Evolutionary conservation across 2,329 filamentous ascomycete species (phyloP).

Genomic region (Colletotrichum graminicola): DNA sequence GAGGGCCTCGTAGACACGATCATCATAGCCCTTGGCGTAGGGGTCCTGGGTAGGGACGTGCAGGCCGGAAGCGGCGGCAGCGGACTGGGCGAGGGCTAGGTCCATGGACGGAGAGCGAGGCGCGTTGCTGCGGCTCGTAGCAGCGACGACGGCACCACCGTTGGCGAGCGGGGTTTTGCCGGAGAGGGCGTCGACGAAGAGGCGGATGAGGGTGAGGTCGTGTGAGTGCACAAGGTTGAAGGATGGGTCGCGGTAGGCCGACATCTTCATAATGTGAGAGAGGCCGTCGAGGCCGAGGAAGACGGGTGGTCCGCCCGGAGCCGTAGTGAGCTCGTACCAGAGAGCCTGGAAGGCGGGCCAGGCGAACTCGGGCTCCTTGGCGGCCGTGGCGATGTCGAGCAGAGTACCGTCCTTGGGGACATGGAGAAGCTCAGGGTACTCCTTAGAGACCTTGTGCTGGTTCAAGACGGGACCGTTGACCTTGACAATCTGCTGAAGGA

Average conservation of each 20-base stretch:
- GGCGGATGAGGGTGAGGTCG: slow-evolving; percentile 80
- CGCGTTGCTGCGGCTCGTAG: slow-evolving; percentile 79
- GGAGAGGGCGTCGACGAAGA: slow-evolving; percentile 80
- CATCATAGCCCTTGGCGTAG: slow-evolving; percentile 68
- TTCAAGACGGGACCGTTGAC: slow-evolving; percentile 78
- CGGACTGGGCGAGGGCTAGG: slow-evolving; percentile 71
- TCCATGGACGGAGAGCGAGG: slow-evolving; percentile 75
- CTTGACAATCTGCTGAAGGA: slow-evolving; percentile 79
- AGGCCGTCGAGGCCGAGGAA: slow-evolving; percentile 85
- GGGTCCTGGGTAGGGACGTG: slow-evolving; percentile 61
- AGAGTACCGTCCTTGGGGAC: slow-evolving; percentile 74
- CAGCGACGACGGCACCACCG: slow-evolving; percentile 83
- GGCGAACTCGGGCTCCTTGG: slow-evolving; percentile 80
- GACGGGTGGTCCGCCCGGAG: slow-evolving; percentile 67
- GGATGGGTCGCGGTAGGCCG: slow-evolving; percentile 79
- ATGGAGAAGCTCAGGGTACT: slow-evolving; percentile 65
- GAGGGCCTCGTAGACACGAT: slow-evolving; percentile 66
- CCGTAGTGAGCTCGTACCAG: slow-evolving; percentile 78
- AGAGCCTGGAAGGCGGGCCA: slow-evolving; percentile 86
- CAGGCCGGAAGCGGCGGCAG: slow-evolving; percentile 56
- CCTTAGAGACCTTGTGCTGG: slow-evolving; percentile 58
- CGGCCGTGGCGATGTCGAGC: slow-evolving; percentile 75
- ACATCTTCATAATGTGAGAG: slow-evolving; percentile 82
- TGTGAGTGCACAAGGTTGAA: slow-evolving; percentile 86
- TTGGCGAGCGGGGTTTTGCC: slow-evolving; percentile 71